Evolutionary conservation across 2,329 filamentous ascomycete species (phyloP).

Genomic region (Alternaria sp.): DNA sequence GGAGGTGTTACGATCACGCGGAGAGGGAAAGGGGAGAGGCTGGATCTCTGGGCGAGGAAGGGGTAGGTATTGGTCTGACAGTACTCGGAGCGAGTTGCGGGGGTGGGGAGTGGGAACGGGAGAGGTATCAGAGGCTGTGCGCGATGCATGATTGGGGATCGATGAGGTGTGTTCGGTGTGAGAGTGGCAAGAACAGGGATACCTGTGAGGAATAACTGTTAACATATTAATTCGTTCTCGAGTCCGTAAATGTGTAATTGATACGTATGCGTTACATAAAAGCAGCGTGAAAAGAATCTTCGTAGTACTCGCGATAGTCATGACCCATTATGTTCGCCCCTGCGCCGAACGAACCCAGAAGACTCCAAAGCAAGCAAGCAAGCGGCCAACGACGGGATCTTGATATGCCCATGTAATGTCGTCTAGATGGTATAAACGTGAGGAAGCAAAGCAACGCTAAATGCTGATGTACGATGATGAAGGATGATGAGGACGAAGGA

Average conservation of each 20-base stretch:
- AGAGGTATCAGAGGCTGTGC: not conserved
- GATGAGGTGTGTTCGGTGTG: not conserved
- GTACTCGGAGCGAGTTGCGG: not conserved
- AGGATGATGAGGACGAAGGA: not conserved
- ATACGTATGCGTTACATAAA: slow-evolving; percentile 4
- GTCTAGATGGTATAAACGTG: slow-evolving; percentile 16
- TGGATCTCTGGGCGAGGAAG: not conserved
- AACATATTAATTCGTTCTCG: not conserved
- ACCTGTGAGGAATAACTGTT: not conserved
- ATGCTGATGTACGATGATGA: slow-evolving; percentile 11
- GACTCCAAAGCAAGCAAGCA: slow-evolving; percentile 1
- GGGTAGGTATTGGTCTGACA: not conserved
- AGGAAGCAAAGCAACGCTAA: slow-evolving; percentile 15
- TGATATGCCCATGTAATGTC: slow-evolving; percentile 7
- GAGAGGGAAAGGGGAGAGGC: not conserved
- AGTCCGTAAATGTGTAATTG: slow-evolving; percentile 1
- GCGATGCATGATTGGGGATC: not conserved
- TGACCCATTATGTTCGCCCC: not conserved
- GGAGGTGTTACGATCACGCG: not conserved
- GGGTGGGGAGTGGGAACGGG: not conserved
- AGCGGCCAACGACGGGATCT: slow-evolving; percentile 2
- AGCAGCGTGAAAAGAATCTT: not conserved
- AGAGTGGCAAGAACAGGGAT: fast-evolving
- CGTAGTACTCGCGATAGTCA: not conserved
- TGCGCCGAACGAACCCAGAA: slow-evolving; percentile 4